Evolutionary conservation across 2,329 filamentous ascomycete species (phyloP).

Genomic region (Microcera coccophila): DNA sequence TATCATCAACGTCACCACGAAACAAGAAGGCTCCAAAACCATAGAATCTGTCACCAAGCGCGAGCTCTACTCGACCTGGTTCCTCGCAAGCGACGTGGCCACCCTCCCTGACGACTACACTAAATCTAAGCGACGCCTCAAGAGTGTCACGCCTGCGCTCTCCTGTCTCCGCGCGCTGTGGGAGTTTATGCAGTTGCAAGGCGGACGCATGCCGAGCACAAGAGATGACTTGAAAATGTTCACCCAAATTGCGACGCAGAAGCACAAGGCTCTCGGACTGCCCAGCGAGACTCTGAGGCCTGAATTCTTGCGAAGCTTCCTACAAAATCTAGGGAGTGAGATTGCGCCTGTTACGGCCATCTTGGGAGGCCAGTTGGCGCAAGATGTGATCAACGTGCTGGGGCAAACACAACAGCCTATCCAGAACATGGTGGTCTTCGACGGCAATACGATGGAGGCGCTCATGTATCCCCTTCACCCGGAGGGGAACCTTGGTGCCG

Average conservation of each 20-base stretch:
- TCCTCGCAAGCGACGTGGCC: constrained; percentile 75
- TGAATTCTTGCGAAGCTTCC: constrained; percentile 75
- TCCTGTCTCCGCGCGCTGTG: constrained; percentile 86
- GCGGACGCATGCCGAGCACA: constrained; percentile 51
- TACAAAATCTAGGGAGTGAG: constrained; percentile 82
- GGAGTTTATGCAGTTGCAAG: constrained; percentile 64
- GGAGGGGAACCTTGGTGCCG: constrained; percentile 51
- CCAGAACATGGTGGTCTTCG: constrained; percentile 90
- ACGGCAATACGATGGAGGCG: constrained; percentile 75
- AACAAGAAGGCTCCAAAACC: constrained; percentile 62
- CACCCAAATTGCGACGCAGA: constrained; percentile 71
- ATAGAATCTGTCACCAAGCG: constrained; percentile 88
- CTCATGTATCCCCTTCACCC: constrained; percentile 81
- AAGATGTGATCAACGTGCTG: constrained; percentile 96
- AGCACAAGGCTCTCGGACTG: constrained; percentile 70
- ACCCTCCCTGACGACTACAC: constrained; percentile 65
- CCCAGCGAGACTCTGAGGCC: constrained; percentile 64
- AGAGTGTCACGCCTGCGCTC: constrained; percentile 76
- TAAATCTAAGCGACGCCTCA: constrained; percentile 63
- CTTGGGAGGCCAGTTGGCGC: constrained; percentile 82
- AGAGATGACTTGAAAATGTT: constrained; percentile 69
- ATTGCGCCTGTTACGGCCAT: constrained; percentile 84
- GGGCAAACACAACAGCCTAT: constrained; percentile 89
- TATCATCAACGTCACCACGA: constrained; percentile 67
- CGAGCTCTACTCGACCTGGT: constrained; percentile 83